These are phyloP conservation scores for Trichoderma lentiforme DNA, from an alignment of 2,329 filamentous ascomycete genomes.

Conservation along the genomic window DNA sequence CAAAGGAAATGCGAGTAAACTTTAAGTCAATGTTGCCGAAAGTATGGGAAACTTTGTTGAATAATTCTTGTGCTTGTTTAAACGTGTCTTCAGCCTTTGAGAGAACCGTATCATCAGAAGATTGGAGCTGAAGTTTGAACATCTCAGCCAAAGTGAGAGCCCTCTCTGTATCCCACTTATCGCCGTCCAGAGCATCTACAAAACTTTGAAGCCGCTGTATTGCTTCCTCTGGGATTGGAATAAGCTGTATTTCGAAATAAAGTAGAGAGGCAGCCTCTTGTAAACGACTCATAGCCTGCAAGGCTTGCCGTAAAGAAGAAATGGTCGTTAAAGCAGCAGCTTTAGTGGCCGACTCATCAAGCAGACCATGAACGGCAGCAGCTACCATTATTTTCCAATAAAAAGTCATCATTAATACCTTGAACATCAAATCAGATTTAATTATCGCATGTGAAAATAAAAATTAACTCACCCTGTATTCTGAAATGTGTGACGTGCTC, in stretches of 20 bases:
- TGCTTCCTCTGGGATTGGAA: background rate
- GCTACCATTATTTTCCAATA: background rate
- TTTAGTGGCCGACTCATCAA: background rate
- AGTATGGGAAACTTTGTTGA: background rate
- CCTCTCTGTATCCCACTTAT: background rate
- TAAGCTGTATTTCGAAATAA: background rate
- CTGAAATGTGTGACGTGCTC: background rate
- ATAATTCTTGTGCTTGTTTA: background rate
- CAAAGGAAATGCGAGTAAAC: background rate
- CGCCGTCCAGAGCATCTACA: background rate
- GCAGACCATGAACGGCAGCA: background rate
- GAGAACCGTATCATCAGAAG: background rate
- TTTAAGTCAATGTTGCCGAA: background rate
- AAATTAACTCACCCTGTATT: background rate
- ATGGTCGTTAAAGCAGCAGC: background rate
- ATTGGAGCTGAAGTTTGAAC: background rate
- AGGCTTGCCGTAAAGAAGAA: background rate
- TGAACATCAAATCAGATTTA: background rate
- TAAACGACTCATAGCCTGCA: background rate
- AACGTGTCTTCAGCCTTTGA: background rate
- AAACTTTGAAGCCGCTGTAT: background rate
- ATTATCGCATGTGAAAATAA: background rate
- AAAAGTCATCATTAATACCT: background rate
- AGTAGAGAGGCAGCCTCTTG: background rate
- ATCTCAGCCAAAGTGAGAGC: background rate